These are phyloP conservation scores for Ophiocordyceps polyrhachis-furcata DNA, from an alignment of 2,329 filamentous ascomycete genomes.

Conservation along the genomic window DNA sequence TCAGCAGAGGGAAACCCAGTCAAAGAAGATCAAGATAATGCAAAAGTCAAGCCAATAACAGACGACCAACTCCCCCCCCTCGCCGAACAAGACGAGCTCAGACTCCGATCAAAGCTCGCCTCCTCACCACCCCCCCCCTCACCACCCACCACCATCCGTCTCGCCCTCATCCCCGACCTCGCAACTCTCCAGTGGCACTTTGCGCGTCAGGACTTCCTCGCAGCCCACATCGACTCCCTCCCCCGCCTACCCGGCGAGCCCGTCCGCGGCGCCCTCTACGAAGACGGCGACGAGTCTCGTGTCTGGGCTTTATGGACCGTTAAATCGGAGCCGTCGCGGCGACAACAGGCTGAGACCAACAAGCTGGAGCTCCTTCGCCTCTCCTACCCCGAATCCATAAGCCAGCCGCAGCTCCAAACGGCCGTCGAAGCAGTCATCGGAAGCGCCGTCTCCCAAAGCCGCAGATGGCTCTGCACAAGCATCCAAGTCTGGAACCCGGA, in stretches of 20 bases:
- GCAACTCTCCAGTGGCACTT: constrained; percentile 37
- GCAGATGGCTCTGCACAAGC: constrained; percentile 47
- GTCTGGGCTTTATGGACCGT: constrained; percentile 51
- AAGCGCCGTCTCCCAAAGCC: constrained; percentile 51
- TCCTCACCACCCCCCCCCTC: constrained; percentile 5
- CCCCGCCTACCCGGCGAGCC: constrained; percentile 23
- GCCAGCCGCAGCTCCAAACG: constrained; percentile 24
- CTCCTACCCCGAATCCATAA: constrained; percentile 31
- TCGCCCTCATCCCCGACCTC: constrained; percentile 14
- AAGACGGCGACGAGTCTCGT: constrained; percentile 28
- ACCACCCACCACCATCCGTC: constrained; percentile 13
- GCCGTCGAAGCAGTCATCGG: constrained; percentile 44
- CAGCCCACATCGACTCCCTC: constrained; percentile 40
- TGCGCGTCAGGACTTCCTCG: constrained; percentile 64
- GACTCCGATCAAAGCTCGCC: constrained; percentile 35
- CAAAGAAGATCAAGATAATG: too few relatives aligned
- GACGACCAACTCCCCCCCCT: constrained; percentile 41
- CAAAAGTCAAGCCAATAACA: constrained; percentile 25
- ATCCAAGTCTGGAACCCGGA: constrained; percentile 76
- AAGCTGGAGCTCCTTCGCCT: constrained; percentile 47
- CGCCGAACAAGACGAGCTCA: constrained; percentile 43
- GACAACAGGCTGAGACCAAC: constrained; percentile 27
- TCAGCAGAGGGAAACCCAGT: too few relatives aligned
- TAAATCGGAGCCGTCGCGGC: constrained; percentile 40
- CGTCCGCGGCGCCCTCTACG: constrained; percentile 52